Evolutionary conservation across 371 early-diverging fungal genomes (phyloP).

Genomic region (Mortierella sp.): DNA sequence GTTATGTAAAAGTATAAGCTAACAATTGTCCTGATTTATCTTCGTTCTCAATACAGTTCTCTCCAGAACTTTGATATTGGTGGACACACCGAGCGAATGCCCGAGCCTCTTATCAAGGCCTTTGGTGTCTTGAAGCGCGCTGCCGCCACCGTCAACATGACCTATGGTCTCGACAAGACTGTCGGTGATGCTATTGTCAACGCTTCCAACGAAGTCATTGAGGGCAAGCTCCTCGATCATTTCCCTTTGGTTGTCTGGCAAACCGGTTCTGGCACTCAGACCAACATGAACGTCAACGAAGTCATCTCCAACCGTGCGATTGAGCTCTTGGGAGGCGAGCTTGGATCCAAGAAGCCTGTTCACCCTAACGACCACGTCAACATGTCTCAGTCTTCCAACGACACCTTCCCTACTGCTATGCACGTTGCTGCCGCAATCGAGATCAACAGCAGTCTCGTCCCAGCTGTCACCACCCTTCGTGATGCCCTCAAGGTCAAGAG

Average conservation of each 20-base stretch:
- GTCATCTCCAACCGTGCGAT: conserved; percentile 97
- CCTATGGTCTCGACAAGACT: conserved; percentile 81
- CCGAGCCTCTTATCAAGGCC: conserved; percentile 91
- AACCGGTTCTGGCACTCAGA: conserved; percentile 98
- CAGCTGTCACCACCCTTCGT: conserved; percentile 81
- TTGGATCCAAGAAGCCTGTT: conserved; percentile 92
- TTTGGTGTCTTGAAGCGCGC: conserved; percentile 95
- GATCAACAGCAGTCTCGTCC: conserved; percentile 82
- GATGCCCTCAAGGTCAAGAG: conserved; percentile 81
- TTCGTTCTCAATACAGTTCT: conserved; percentile 64
- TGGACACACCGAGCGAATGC: conserved; percentile 92
- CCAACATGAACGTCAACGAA: conserved; percentile 96
- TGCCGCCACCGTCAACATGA: conserved; percentile 92
- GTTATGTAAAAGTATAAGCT: not conserved
- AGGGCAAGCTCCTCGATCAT: conserved; percentile 88
- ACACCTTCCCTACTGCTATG: conserved; percentile 99
- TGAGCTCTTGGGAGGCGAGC: conserved; percentile 90
- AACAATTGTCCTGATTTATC: conserved; percentile 1
- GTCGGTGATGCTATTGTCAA: conserved; percentile 89
- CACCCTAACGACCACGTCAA: conserved; percentile 99
- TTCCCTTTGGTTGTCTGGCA: conserved; percentile 98
- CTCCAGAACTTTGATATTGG: conserved; percentile 97
- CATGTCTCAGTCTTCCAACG: conserved; percentile 96
- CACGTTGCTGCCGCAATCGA: conserved; percentile 92
- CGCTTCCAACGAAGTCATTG: conserved; percentile 91